Evolutionary conservation across 148 eudicot genomes (phyloP), one percentile per base, ranked within the genome.

Genomic region (Rhododendron williamsianum): DNA sequence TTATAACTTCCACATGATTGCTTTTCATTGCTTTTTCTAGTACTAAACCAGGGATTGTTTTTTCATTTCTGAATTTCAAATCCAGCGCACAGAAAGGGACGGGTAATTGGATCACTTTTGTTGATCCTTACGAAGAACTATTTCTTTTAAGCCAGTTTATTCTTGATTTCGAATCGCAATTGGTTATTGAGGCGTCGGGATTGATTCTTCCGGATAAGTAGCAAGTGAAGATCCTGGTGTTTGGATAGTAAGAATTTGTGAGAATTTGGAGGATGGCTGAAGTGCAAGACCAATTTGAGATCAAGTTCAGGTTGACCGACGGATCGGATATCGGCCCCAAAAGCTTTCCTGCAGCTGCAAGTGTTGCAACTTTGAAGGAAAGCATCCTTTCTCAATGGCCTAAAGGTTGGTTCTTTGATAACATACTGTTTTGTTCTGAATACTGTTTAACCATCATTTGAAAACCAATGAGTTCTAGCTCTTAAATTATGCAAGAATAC

Each of bases 311-410:
- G 86, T 87, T 93, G 85, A 86, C 43, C 36, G 94, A 93, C 72
- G 96, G 96, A 65, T 89, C 93, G 5, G 94, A 93, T 67, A 93
- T 93, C 4, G 96, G 96, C 63, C 96, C 96, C 30, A 90, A 87
- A 85, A 93, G 89, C 82, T 93, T 87, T 74, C 91, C 93, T 43
- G 91, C 88, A 73, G 90, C 92, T 69, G 84, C 94, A 65, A 92
- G 88, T 88, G 91, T 93, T 58, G 84, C 89, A 51, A 88, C 89
- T 76, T 90, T 93, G 90, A 93, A 93, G 87, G 96, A 93, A 89
- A 92, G 80, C 86, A 89, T 93, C 88, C 85, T 93, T 71, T 82
- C 93, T 67, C 94, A 92, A 78, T 93, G 96, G 96, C 96, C 96
- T 65, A 93, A 92, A 92, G 96, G 96, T 91, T 82, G 63, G 86